Conservation (phyloP, 2,329 filamentous ascomycete genomes). For the Fusarium continuum region DNA sequence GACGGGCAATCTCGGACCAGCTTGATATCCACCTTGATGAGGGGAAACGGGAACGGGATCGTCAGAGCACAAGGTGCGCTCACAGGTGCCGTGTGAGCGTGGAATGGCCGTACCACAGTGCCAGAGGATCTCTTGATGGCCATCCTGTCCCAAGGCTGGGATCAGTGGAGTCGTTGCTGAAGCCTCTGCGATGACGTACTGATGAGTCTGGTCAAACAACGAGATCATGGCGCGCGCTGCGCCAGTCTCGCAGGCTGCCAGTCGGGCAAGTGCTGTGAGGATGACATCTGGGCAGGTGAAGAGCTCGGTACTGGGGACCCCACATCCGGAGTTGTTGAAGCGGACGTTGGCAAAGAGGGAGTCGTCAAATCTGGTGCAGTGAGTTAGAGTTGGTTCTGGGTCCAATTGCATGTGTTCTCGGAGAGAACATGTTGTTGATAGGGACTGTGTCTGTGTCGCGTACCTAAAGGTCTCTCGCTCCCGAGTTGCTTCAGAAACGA, state of each 20-base stretch:
- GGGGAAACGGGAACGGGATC: background rate
- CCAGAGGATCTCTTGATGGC: conserved; percentile 29
- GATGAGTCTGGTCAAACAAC: conserved; percentile 58
- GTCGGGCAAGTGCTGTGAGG: conserved; percentile 60
- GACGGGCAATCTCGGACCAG: conserved; percentile 42
- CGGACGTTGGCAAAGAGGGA: conserved; percentile 21
- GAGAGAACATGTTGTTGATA: no score
- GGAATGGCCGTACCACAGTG: conserved; percentile 48
- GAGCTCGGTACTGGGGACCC: conserved; percentile 40
- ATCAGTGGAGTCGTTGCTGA: conserved; percentile 53
- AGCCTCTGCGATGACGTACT: conserved; percentile 63
- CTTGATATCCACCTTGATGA: background rate
- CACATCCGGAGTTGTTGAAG: conserved; percentile 39
- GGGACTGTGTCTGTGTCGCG: no score
- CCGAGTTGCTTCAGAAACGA: conserved; percentile 41
- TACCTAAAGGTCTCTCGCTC: conserved; percentile 48
- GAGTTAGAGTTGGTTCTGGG: no score
- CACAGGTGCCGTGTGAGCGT: conserved; percentile 44
- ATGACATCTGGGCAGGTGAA: conserved; percentile 47
- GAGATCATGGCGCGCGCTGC: conserved; percentile 57
- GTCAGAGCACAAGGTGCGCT: conserved; percentile 37
- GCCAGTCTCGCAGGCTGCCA: conserved; percentile 55
- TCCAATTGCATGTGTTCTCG: no score
- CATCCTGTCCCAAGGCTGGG: conserved; percentile 22
- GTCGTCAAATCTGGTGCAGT: conserved; percentile 26